Conservation (phyloP, 1,284 basidiomycete species). For the Gymnopus androsaceus region DNA sequence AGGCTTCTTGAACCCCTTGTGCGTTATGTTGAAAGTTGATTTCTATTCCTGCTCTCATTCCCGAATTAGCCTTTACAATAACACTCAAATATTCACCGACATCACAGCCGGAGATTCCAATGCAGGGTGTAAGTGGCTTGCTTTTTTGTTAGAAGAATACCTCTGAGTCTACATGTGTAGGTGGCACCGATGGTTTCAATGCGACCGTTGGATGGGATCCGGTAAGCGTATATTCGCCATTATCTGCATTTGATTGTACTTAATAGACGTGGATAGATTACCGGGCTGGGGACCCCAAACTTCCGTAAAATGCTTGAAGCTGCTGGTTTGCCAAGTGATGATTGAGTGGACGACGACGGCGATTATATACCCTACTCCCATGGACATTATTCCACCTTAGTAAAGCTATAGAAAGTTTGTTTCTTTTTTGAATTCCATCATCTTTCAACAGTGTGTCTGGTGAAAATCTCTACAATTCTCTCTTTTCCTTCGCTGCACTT, state of each 20-base stretch:
- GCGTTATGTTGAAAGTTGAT: background rate
- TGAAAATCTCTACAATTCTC: no score
- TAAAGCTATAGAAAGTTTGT: no score
- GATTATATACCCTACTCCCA: no score
- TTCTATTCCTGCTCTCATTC: background rate
- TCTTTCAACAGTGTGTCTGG: no score
- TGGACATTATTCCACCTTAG: no score
- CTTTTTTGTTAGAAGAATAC: no score
- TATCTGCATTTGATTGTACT: no score
- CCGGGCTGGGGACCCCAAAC: conserved; percentile 11
- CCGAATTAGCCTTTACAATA: conserved; percentile 8
- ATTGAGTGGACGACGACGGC: no score
- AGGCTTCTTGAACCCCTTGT: conserved; percentile 32
- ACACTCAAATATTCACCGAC: conserved; percentile 17
- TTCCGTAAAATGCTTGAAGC: conserved; percentile 8
- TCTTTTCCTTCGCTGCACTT: no score
- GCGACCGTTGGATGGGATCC: conserved; percentile 14
- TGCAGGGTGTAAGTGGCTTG: conserved; percentile 5
- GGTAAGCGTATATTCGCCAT: conserved; percentile 6
- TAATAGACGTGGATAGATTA: no score
- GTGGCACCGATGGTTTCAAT: conserved; percentile 16
- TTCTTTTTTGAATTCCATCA: no score
- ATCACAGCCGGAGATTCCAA: conserved; percentile 15
- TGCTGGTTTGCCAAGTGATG: background rate
- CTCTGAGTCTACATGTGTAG: background rate